These are phyloP conservation scores for Plenodomus tracheiphilus DNA, from an alignment of 2,329 filamentous ascomycete genomes.

Conservation along the genomic window DNA sequence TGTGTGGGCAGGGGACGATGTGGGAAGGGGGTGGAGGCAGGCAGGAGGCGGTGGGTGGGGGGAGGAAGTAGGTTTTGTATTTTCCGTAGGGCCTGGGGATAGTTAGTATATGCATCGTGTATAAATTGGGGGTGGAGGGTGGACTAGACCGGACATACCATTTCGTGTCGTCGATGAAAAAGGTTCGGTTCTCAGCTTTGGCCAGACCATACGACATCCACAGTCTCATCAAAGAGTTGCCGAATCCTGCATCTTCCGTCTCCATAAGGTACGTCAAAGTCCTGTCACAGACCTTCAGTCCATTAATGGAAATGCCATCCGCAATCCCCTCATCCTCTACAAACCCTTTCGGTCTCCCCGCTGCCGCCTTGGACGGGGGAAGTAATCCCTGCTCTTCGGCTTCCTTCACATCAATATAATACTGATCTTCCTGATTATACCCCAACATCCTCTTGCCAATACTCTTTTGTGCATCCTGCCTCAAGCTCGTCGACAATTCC, in stretches of 20 bases:
- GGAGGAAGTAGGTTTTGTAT: slow-evolving; percentile 72
- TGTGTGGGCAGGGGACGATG: slow-evolving; percentile 78
- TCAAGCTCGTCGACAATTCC: slow-evolving; percentile 58
- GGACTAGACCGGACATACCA: slow-evolving; percentile 63
- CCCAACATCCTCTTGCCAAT: slow-evolving; percentile 41
- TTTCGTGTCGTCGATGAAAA: slow-evolving; percentile 82
- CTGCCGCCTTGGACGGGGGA: slow-evolving; percentile 47
- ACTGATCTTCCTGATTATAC: slow-evolving; percentile 66
- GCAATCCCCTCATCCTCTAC: slow-evolving; percentile 43
- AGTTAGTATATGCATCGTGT: slow-evolving; percentile 24
- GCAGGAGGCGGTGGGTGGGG: slow-evolving; percentile 68
- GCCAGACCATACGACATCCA: slow-evolving; percentile 86
- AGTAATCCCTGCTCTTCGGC: slow-evolving; percentile 69
- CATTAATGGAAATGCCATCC: slow-evolving; percentile 29
- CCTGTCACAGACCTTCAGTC: slow-evolving; percentile 64
- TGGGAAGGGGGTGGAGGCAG: slow-evolving; percentile 72
- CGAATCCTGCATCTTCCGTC: slow-evolving; percentile 73
- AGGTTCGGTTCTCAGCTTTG: slow-evolving; percentile 70
- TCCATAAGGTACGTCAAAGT: slow-evolving; percentile 81
- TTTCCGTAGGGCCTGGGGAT: slow-evolving; percentile 68
- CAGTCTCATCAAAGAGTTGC: slow-evolving; percentile 73
- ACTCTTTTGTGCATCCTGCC: not conserved
- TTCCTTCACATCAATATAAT: slow-evolving; percentile 75
- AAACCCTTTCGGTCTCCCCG: slow-evolving; percentile 43
- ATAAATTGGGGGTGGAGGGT: too few species aligned